These are phyloP conservation scores for Chaetomiaceae sp. DNA, from an alignment of 2,329 filamentous ascomycete genomes.

Conservation along the genomic window DNA sequence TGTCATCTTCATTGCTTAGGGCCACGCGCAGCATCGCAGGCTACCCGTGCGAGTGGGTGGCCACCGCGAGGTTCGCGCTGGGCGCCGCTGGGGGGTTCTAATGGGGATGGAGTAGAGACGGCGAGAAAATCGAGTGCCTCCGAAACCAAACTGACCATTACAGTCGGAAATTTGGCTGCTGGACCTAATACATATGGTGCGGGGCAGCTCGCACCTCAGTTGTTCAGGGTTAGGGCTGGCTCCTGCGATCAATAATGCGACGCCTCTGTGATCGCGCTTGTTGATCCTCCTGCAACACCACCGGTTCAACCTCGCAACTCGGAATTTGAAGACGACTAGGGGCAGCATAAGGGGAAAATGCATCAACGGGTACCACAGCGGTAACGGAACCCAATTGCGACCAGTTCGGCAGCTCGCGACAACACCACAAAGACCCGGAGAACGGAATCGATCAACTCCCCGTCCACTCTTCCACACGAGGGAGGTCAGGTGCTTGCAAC, in stretches of 20 bases:
- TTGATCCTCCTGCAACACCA: too few relatives aligned
- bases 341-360: too few relatives aligned
- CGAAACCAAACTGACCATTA: constrained; percentile 56
- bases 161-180: constrained; percentile 40
- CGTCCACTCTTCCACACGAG: too few relatives aligned
- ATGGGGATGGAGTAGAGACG: constrained; percentile 50
- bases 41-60: constrained; percentile 62
- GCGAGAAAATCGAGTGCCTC: constrained; percentile 52
- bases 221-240: constrained; percentile 8
- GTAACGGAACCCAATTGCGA: too few relatives aligned
- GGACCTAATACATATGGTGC: constrained; percentile 13
- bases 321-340: too few relatives aligned
- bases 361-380: too few relatives aligned
- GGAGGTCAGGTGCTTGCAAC: too few relatives aligned
- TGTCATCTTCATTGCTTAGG: constrained; percentile 65
- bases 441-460: background rate
- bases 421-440: background rate
- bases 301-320: too few relatives aligned
- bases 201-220: too few relatives aligned
- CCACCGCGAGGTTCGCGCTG: constrained; percentile 66
- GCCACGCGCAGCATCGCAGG: constrained; percentile 58
- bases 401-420: too few relatives aligned
- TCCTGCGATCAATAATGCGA: too few relatives aligned
- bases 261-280: too few relatives aligned
- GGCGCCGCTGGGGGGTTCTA: constrained; percentile 55